Evolutionary conservation across 2,329 filamentous ascomycete species (phyloP).

Genomic region (Diaporthe eres): DNA sequence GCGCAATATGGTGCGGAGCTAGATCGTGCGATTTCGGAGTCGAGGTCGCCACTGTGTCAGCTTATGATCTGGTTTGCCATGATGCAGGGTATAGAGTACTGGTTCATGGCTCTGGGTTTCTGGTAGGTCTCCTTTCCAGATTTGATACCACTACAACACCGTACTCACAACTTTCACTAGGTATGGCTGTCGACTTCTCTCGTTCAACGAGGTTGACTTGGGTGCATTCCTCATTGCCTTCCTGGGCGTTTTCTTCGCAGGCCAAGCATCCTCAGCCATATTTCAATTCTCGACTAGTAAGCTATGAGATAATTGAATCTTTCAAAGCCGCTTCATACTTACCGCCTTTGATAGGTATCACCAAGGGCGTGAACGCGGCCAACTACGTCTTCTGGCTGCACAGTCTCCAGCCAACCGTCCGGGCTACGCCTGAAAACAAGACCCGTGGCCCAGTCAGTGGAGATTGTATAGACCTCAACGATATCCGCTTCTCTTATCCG

Average conservation of each 20-base stretch:
- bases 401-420: background rate
- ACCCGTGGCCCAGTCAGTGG: background rate
- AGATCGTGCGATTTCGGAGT: conserved; percentile 29
- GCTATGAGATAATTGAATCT: background rate
- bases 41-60: conserved; percentile 54
- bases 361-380: background rate
- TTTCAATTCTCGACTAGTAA: conserved; percentile 16
- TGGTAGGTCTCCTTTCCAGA: conserved; percentile 46
- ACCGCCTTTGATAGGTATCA: background rate
- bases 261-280: background rate
- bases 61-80: conserved; percentile 54
- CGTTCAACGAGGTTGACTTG: background rate
- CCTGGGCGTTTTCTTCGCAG: conserved; percentile 1
- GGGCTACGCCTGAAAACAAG: background rate
- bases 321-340: background rate
- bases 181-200: background rate
- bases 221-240: background rate
- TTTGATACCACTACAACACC: no score
- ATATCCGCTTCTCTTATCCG: conserved; percentile 5
- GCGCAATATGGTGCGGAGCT: background rate
- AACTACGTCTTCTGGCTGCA: conserved; percentile 3
- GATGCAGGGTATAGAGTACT: conserved; percentile 57
- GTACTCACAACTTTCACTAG: background rate
- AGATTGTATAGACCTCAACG: background rate
- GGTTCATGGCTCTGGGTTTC: conserved; percentile 58